phyloP scores from a whole-genome alignment of 768 basidiomycete genomes.

The Leccinum boreale region DNA sequence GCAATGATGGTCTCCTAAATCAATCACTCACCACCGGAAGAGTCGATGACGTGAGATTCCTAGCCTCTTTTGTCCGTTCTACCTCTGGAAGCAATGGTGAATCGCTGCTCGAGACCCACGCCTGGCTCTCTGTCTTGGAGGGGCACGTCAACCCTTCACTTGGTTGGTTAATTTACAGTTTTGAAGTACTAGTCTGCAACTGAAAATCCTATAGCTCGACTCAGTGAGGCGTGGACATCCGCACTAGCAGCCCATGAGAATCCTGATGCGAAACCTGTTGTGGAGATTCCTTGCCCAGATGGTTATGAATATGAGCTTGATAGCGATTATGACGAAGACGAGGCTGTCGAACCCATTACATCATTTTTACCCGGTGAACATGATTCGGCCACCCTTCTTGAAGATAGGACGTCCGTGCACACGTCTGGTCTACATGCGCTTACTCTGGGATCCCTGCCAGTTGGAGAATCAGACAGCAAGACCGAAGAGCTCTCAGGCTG shows the following conservation, averaged over 20 bases:
- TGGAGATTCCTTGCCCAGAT: constrained; percentile 5
- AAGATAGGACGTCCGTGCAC: neutral
- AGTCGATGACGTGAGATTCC: constrained; percentile 19
- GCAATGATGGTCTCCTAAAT: constrained; percentile 4
- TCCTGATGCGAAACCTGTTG: neutral
- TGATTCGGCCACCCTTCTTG: neutral
- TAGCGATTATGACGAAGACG: constrained; percentile 26
- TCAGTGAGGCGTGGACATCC: constrained; percentile 8
- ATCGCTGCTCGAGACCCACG: constrained; percentile 5
- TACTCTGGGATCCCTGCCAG: constrained; percentile 1
- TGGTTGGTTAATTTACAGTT: constrained; percentile 3
- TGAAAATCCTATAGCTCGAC: constrained; percentile 10
- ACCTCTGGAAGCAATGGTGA: neutral
- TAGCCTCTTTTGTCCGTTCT: constrained; percentile 5
- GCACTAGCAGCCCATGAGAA: neutral
- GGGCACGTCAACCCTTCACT: constrained; percentile 2
- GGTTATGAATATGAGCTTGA: constrained; percentile 22
- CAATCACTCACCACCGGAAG: constrained; percentile 17
- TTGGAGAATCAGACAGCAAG: neutral
- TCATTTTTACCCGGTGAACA: neutral
- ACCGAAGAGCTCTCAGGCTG: neutral
- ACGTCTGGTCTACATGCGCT: neutral
- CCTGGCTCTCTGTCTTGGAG: constrained; percentile 15
- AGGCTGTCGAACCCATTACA: neutral
- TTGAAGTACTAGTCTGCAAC: neutral